Evolutionary conservation across 176 grass and related monocot genomes (phyloP), one percentile per base, ranked within the genome.

Genomic region (Bothriochloa decipiens): DNA sequence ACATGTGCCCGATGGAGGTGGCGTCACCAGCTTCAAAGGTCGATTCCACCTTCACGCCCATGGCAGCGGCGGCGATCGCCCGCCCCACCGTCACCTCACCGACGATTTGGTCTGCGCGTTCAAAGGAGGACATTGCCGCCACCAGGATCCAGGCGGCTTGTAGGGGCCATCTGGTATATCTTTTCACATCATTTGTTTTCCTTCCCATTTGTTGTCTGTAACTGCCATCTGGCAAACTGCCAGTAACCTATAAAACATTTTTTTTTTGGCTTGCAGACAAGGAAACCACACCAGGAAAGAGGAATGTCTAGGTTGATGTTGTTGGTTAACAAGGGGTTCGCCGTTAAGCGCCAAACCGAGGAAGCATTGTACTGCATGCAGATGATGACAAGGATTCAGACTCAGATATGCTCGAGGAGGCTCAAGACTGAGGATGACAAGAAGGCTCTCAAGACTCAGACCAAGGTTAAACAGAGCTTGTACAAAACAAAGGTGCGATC

Each of bases 401-500:
- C 90, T 0, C 95, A 97, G 84, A 82, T 95, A 27, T 81, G 82
- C 71, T 65, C 91, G 0, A 85, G 95, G 75, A 93, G 95, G 73
- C 68, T 95, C 4, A 91, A 90, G 80, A 95, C 87, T 39, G 87
- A 87, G 32, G 90, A 94, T 40, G 92, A 97, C 82, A 97, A 95
- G 67, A 90, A 88, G 77, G 87, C 84, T 58, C 60, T 93, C 2
- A 87, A 89, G 60, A 86, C 33, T 8, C 92, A 93, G 72, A 75
- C 83, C 68, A 91, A 90, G 50, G 79, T 86, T 22, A 93, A 93
- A 41, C 89, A 72, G 40, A 87, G 86, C 16, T 40, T 83, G 20
- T 88, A 91, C 65, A 92, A 87, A 60, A 65, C n/a, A 47, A 95
- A 97, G 77, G 95, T 94, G 63, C 18, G 13, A 18, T 25, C 29